These are phyloP conservation scores for Flaveria sonorensis DNA, from an alignment of 129 eudicot genomes.

Conservation along the genomic window DNA sequence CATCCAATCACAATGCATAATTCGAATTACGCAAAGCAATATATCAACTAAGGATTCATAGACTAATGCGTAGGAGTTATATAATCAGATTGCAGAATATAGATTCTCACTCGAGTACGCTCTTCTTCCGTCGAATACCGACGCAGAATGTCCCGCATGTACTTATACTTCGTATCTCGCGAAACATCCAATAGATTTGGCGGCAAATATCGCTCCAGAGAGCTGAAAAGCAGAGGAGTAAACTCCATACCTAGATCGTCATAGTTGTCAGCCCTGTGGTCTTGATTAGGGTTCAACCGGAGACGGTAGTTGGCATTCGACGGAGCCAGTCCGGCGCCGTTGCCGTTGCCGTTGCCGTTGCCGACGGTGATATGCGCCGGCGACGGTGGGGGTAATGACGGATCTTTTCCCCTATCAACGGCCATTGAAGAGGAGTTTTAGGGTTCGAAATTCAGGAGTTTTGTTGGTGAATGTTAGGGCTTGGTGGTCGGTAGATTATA, in stretches of 20 bases:
- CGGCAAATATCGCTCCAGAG: constrained; percentile 77
- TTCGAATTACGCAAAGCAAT: constrained; percentile 5
- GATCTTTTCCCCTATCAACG: constrained; percentile 40
- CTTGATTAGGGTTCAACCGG: constrained; percentile 65
- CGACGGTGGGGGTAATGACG: constrained; percentile 31
- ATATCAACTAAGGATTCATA: neutral
- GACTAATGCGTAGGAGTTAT: neutral
- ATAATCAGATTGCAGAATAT: neutral
- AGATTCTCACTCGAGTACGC: constrained; percentile 57
- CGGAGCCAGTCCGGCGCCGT: constrained; percentile 28
- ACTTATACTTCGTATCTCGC: constrained; percentile 53
- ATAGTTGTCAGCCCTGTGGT: constrained; percentile 68
- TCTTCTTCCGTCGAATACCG: constrained; percentile 82
- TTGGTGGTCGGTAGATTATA: neutral
- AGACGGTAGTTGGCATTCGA: constrained; percentile 54
- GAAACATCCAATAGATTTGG: constrained; percentile 46
- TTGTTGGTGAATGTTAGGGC: constrained; percentile 16
- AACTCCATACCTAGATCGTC: constrained; percentile 73
- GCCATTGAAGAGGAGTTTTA: constrained; percentile 33
- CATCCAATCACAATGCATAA: neutral
- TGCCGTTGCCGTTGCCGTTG: constrained; percentile 40
- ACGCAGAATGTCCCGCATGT: constrained; percentile 65
- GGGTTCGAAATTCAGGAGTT: constrained; percentile 23
- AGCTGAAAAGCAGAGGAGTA: constrained; percentile 70
- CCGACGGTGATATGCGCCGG: constrained; percentile 27